A percentile compares a stretch with the other conserved stretches of the same genome.
phyloP scores from a whole-genome alignment of 805 yeast species.

The Candida methanosorbosa region DNA sequence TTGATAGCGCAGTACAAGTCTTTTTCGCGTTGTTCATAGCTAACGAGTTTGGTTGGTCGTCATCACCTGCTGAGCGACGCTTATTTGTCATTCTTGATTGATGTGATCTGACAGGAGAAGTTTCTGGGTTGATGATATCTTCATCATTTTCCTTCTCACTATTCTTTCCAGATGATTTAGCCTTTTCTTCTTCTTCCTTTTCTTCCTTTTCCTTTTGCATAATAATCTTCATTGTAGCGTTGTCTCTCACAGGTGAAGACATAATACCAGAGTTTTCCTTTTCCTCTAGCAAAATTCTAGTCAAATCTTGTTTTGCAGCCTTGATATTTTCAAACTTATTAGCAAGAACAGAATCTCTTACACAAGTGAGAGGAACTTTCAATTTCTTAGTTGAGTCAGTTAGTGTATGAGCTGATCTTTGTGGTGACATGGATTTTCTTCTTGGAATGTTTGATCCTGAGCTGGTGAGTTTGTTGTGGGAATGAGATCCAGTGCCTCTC shows the following conservation, averaged over 20 bases:
- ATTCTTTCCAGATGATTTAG: too few relatives aligned
- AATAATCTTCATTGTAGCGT: not conserved
- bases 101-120: conserved; percentile 16
- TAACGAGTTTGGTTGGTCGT: conserved; percentile 5
- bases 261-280: not conserved
- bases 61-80: conserved; percentile 10
- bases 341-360: too few relatives aligned
- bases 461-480: not conserved
- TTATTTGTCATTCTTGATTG: conserved; percentile 10
- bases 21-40: not conserved
- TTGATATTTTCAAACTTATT: conserved; percentile 7
- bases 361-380: too few relatives aligned
- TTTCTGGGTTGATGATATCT: conserved; percentile 5
- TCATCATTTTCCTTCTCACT: not conserved
- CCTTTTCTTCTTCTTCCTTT: conserved; percentile 1
- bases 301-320: conserved; percentile 17
- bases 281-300: conserved; percentile 5
- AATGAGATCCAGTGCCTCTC: too few relatives aligned
- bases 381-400: conserved; percentile 4
- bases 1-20: not conserved
- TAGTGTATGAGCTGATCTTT: conserved; percentile 3
- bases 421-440: conserved; percentile 16
- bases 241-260: conserved; percentile 4
- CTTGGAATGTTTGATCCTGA: too few relatives aligned
- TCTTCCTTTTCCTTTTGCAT: conserved; percentile 1